phyloP scores from a whole-genome alignment of 2,329 filamentous ascomycete species.

The Pseudogymnoascus sp. region DNA sequence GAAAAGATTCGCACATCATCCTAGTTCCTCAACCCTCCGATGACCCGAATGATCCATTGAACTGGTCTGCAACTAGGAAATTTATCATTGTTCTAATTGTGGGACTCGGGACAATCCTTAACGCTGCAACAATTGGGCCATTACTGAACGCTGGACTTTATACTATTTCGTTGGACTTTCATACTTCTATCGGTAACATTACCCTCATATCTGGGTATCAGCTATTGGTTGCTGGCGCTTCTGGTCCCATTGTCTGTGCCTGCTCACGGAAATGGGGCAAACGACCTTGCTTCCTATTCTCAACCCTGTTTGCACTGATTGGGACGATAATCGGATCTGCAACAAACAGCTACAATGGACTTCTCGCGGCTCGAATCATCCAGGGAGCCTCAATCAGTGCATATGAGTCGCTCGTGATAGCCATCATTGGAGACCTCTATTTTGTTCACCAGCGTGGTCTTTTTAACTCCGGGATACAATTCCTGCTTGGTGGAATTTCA shows the following conservation, averaged over 20 bases:
- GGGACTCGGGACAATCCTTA: conserved; percentile 27
- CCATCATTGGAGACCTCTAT: background rate
- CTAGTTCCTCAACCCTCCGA: conserved; percentile 37
- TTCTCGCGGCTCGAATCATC: background rate
- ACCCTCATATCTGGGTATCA: background rate
- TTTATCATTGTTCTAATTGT: conserved; percentile 33
- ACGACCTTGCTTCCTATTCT: background rate
- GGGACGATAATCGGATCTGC: background rate
- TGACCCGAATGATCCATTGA: conserved; percentile 41
- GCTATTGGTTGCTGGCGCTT: background rate
- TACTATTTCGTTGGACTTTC: no score
- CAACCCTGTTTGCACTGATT: background rate
- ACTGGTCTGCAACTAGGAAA: conserved; percentile 34
- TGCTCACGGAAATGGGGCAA: background rate
- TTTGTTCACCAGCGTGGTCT: background rate
- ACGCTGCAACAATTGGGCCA: no score
- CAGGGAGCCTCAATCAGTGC: background rate
- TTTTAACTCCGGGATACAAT: background rate
- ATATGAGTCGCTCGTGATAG: background rate
- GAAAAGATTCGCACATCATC: conserved; percentile 12
- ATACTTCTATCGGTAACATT: background rate
- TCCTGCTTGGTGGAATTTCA: background rate
- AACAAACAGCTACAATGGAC: background rate
- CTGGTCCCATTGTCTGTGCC: background rate
- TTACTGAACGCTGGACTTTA: background rate